Base-by-base conservation (phyloP, 768 basidiomycete species). In the Sutorius australiensis region DNA sequence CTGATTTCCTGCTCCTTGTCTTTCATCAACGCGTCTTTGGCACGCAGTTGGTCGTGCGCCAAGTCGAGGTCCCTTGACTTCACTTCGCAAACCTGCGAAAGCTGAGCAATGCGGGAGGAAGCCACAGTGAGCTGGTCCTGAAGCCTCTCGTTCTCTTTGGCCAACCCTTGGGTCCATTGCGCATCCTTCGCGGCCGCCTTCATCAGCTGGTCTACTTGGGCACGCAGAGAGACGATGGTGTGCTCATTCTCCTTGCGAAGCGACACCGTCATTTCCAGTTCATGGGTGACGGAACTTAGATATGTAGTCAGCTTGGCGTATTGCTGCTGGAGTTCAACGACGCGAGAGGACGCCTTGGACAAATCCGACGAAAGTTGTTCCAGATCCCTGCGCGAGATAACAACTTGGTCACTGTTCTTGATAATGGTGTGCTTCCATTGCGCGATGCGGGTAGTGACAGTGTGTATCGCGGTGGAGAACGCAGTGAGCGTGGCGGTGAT, bases 351-450 rank as follows among this genome's bases (percentile, higher is more conserved):
- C 1, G 58, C 38, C 10, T 11, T 19, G 31, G 58, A 48, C 9
- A 59, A 14, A 1, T 51, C 38, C 3, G 19, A 34, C 30, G 45
- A 46, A 40, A 58, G 32, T 6, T 31, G 45, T 10, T 58, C 51
- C 28, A 59, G 41, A 8, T 59, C 56, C 27, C 27, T 42, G 39
- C 4, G 30, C 17, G 44, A 50, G 51, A 59, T 38, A 5, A 13
- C 47, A 19, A 45, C n/a, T 7, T 41, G 40, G 21, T 36, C 48
- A 3, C 14, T 40, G n/a, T 17, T 27, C 24, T 7, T 21, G 14
- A 8, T 3, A 9, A 19, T 3, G 16, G 5, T 16, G 9, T 34
- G 31, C 19, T 16, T 54, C 46, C 47, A 54, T 0, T 19, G 31
- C 3, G 50, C 32, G 12, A 59, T 44, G 11, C 28, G 56, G 12